These are phyloP conservation scores for Keithomyces neogunnii DNA, from an alignment of 2,329 filamentous ascomycete species.

Conservation along the genomic window DNA sequence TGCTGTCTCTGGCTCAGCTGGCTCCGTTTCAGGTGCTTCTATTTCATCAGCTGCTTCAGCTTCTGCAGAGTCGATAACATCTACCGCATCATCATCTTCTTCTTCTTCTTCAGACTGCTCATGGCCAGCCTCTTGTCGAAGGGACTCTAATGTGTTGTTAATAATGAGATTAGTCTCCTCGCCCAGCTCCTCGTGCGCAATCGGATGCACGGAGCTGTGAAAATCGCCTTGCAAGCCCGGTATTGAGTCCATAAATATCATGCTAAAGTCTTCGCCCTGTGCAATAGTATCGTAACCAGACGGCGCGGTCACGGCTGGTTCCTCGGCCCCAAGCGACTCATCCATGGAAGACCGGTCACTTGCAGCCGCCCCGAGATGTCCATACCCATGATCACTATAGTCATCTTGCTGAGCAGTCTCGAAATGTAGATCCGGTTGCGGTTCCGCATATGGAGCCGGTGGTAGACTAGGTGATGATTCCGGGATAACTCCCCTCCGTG, in stretches of 20 bases:
- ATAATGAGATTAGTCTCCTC: slow-evolving; percentile 50
- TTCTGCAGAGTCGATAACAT: slow-evolving; percentile 7
- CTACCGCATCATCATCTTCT: slow-evolving; percentile 2
- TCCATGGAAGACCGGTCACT: slow-evolving; percentile 26
- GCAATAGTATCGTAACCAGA: slow-evolving; percentile 32
- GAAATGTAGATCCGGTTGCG: slow-evolving; percentile 3
- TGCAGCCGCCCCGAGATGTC: slow-evolving; percentile 17
- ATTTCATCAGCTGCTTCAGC: slow-evolving; percentile 3
- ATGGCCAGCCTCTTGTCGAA: slow-evolving; percentile 26
- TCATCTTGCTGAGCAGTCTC: slow-evolving; percentile 14
- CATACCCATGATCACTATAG: slow-evolving; percentile 14
- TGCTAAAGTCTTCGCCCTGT: slow-evolving; percentile 49
- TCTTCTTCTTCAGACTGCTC: slow-evolving; percentile 1
- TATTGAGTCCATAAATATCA: slow-evolving; percentile 49
- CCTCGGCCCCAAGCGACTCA: slow-evolving; percentile 13
- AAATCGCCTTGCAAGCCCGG: slow-evolving; percentile 39
- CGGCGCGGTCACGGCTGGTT: slow-evolving; percentile 12
- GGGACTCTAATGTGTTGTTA: slow-evolving; percentile 43
- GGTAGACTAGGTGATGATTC: slow-evolving; percentile 8
- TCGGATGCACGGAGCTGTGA: slow-evolving; percentile 22
- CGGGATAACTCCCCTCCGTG: not conserved
- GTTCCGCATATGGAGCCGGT: slow-evolving; percentile 2
- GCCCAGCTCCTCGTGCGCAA: slow-evolving; percentile 37
- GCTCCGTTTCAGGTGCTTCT: slow-evolving; percentile 7
- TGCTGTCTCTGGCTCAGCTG: slow-evolving; percentile 11